Base-by-base conservation (phyloP, 2,329 filamentous ascomycete species). In the Phoma sp. region DNA sequence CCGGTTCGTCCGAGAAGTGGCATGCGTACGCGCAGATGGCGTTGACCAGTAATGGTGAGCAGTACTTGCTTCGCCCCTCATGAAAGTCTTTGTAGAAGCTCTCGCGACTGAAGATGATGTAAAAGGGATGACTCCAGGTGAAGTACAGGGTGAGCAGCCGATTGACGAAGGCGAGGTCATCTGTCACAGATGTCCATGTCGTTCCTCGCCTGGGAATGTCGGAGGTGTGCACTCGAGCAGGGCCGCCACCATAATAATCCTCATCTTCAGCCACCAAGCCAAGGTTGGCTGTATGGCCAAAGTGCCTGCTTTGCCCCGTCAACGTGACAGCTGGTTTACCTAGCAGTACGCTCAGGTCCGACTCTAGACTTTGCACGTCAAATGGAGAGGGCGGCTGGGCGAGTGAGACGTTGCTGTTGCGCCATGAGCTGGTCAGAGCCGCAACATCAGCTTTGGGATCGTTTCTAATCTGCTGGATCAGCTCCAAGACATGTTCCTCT, bases 61-160 rank as follows among this genome's bases (percentile, higher is more conserved):
- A 91, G 71, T 86, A 89, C 29, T 87, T 83, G 41, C 80, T 78
- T 14, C 82, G 77, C 1, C 86, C 86, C 8, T 80, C 78, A 33
- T 79, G 75, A 65, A 89, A 89, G 69, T 90, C 88, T 46, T 80
- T 80, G 53, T 88, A 76, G 63, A 90, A 91, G 65, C 88, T 84
- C 62, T 89, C 86, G 66, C 89, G 87, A 66, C 86, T 89, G 39
- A 91, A 81, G 2, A 89, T 85, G 3, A 87, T 85, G 72, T 90
- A 90, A 10, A 88, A 90, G 2, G 89, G 87, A 68, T 91, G 90
- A 83, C 88, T 91, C 76, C 86, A 89, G 10, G 63, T 63, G 61
- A 90, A 90, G 73, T 90, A 90, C 29, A 89, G 76, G 0, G 83
- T 80, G 47, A 90, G 74, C 8, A 90, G 77, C 62, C 87, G 86